Percentiles rank a stretch among this genome's conserved stretches.
Evolutionary conservation across 192 early-diverging fungal species (phyloP).

Genomic region (Radiomyces spectabilis): DNA sequence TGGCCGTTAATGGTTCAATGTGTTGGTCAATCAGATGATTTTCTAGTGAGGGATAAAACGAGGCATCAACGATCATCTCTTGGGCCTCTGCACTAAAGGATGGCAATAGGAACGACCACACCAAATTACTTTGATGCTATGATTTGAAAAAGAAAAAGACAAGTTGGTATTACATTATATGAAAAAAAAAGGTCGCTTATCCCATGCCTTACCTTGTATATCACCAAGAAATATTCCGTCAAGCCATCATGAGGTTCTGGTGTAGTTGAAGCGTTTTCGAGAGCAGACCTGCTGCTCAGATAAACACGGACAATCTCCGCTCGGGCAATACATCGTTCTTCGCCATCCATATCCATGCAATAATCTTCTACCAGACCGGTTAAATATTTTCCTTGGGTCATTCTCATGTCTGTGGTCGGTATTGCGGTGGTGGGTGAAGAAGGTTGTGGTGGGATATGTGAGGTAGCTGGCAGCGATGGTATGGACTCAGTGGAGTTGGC

Average conservation of each 20-base stretch:
- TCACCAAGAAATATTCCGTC: constrained; percentile 20
- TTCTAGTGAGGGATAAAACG: constrained; percentile 19
- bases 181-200: background rate
- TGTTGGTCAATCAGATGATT: constrained; percentile 7
- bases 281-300: constrained; percentile 3
- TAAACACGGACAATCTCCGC: constrained; percentile 22
- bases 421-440: background rate
- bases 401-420: background rate
- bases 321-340: constrained; percentile 4
- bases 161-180: background rate
- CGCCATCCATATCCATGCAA: constrained; percentile 14
- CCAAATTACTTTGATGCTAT: constrained; percentile 18
- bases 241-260: background rate
- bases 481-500: background rate
- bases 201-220: constrained; percentile 24
- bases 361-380: constrained; percentile 17
- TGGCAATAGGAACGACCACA: constrained; percentile 25
- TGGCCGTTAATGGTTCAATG: constrained; percentile 1
- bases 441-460: background rate
- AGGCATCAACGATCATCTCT: constrained; percentile 9
- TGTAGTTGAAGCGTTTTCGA: background rate
- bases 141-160: background rate
- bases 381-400: constrained; percentile 18
- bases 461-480: background rate
- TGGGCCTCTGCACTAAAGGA: constrained; percentile 1